phyloP scores from a whole-genome alignment of 1,284 basidiomycete genomes.

The Cutaneotrichosporon sp. region DNA sequence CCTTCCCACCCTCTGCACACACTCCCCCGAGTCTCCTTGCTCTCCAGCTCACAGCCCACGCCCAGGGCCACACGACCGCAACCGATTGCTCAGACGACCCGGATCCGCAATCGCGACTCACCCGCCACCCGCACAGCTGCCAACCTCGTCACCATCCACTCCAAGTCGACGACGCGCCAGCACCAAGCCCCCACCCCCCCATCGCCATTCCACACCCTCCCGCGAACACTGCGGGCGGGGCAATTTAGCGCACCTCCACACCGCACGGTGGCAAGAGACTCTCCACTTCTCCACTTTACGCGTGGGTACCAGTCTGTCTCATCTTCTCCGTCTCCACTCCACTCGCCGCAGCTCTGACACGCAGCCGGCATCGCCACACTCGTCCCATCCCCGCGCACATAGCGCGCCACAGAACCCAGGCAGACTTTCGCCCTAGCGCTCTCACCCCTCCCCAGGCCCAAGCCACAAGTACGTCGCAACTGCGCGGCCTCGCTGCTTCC shows the following conservation, averaged over 20 bases:
- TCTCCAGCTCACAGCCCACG: background rate
- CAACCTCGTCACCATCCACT: background rate
- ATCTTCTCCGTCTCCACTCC: background rate
- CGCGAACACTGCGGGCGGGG: background rate
- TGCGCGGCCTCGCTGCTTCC: background rate
- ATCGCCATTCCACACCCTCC: background rate
- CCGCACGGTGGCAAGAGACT: background rate
- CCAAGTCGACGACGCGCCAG: conserved; percentile 4
- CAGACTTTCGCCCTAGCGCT: background rate
- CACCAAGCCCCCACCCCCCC: background rate
- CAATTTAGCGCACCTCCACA: background rate
- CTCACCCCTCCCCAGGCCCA: background rate
- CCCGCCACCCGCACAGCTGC: background rate
- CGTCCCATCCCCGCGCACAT: background rate
- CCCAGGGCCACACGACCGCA: background rate
- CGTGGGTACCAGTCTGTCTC: background rate
- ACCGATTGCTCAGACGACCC: conserved; percentile 1
- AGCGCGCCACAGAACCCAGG: background rate
- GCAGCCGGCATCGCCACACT: background rate
- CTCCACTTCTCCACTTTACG: background rate
- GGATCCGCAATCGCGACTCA: background rate
- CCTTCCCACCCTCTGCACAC: background rate
- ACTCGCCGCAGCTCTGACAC: background rate
- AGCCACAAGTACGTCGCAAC: conserved; percentile 4
- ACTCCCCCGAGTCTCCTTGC: background rate